Evolutionary conservation across 805 yeast species (phyloP).

Genomic region (Kazachstania martiniae): DNA sequence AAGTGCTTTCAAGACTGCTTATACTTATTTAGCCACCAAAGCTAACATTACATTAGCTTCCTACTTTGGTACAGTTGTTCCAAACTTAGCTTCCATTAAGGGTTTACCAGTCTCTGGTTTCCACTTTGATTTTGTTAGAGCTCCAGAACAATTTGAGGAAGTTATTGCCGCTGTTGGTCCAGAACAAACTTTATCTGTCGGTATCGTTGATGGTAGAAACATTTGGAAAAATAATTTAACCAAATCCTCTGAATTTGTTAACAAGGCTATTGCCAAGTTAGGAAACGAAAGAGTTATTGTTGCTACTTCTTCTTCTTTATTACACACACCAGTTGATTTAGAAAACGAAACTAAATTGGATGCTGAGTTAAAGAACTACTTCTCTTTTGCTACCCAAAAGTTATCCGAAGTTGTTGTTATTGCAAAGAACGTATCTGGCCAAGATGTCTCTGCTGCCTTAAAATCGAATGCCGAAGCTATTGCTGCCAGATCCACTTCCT

Average conservation of each 20-base stretch:
- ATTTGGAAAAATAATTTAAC: conserved; percentile 97
- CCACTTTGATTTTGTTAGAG: conserved; percentile 95
- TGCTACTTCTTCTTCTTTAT: conserved; percentile 90
- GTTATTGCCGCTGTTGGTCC: conserved; percentile 56
- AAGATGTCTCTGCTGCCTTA: conserved; percentile 64
- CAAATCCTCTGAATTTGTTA: conserved; percentile 71
- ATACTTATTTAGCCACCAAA: conserved; percentile 54
- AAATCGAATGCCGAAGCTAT: conserved; percentile 82
- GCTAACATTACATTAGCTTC: conserved; percentile 72
- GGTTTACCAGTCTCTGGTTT: conserved; percentile 86
- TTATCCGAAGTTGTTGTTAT: conserved; percentile 81
- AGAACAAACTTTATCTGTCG: conserved; percentile 80
- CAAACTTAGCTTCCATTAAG: conserved; percentile 84
- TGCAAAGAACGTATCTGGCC: conserved; percentile 79
- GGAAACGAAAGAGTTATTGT: conserved; percentile 82
- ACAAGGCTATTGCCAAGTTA: conserved; percentile 72
- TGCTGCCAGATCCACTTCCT: conserved; percentile 75
- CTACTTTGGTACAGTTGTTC: conserved; percentile 97
- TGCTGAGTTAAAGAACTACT: conserved; percentile 91
- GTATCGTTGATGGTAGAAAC: conserved; percentile 98
- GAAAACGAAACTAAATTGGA: conserved; percentile 84
- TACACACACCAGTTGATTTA: conserved; percentile 98
- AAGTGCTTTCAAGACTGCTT: conserved; percentile 83
- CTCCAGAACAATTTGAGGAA: conserved; percentile 88
- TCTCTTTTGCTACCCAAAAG: conserved; percentile 97